Evolutionary conservation across 495 filamentous ascomycete species (phyloP).

Genomic region (Aspergillus bertholletiae): DNA sequence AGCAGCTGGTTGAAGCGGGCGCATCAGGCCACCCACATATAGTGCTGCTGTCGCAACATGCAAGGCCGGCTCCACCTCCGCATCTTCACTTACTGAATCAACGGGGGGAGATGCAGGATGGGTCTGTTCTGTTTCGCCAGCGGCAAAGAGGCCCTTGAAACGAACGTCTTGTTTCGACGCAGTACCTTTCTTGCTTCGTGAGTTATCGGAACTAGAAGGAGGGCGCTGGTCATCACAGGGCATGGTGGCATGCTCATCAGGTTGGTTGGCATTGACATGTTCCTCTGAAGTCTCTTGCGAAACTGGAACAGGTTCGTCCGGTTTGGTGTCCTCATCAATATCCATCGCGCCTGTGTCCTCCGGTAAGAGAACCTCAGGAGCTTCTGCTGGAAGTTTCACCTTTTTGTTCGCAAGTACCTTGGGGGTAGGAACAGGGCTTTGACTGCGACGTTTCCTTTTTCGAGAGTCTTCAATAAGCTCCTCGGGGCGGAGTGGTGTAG

Average conservation of each 20-base stretch:
- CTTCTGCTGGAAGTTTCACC: conserved; percentile 32
- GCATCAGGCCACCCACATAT: conserved; percentile 90
- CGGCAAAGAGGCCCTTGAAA: conserved; percentile 54
- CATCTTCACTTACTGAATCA: conserved; percentile 39
- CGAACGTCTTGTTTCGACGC: conserved; percentile 38
- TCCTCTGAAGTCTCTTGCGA: conserved; percentile 10
- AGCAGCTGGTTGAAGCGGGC: conserved; percentile 65
- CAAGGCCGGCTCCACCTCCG: conserved; percentile 58
- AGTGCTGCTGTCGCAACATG: conserved; percentile 83
- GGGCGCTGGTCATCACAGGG: neutral
- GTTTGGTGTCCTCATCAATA: conserved; percentile 10
- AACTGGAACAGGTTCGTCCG: neutral
- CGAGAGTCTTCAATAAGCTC: conserved; percentile 53
- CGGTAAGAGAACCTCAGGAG: conserved; percentile 24
- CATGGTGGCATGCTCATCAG: neutral
- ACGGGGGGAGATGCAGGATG: conserved; percentile 18
- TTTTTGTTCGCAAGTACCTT: conserved; percentile 43
- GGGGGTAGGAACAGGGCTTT: conserved; percentile 59
- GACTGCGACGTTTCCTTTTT: conserved; percentile 72
- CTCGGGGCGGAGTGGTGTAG: conserved; percentile 33
- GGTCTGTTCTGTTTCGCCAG: conserved; percentile 16
- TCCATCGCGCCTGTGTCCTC: conserved; percentile 20
- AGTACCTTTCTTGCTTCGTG: conserved; percentile 11
- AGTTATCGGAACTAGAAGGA: conserved; percentile 1
- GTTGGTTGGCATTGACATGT: neutral